A percentile compares a stretch with the other conserved stretches of the same genome.
phyloP scores from a whole-genome alignment of 345 rosid species.

The Lepidium aucheri region DNA sequence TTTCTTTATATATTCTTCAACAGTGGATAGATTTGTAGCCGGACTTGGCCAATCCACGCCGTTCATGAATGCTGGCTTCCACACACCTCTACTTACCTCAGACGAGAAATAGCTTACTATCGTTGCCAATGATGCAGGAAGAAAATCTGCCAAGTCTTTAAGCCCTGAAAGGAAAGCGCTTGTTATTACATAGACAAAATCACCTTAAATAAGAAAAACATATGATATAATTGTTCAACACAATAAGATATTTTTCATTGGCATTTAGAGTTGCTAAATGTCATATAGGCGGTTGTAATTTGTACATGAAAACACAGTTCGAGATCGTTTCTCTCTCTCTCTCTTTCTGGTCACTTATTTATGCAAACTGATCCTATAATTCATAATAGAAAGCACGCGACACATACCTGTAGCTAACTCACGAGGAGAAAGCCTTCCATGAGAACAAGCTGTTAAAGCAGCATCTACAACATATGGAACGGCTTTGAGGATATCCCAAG shows the following conservation, averaged over 20 bases:
- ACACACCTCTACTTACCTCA: slow-evolving; percentile 87
- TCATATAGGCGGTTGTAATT: background rate
- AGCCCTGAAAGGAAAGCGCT: slow-evolving; percentile 47
- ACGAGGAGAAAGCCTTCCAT: slow-evolving; percentile 93
- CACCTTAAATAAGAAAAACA: background rate
- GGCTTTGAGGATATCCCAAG: slow-evolving; percentile 97
- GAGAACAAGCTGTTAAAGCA: slow-evolving; percentile 87
- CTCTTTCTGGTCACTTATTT: background rate
- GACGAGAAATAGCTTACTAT: slow-evolving; percentile 95
- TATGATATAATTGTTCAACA: background rate
- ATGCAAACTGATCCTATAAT: background rate
- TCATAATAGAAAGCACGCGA: slow-evolving; percentile 5
- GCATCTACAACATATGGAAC: slow-evolving; percentile 91
- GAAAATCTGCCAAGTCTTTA: slow-evolving; percentile 91
- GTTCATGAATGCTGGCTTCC: slow-evolving; percentile 95
- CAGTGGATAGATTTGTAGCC: slow-evolving; percentile 75
- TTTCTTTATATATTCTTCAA: slow-evolving; percentile 83
- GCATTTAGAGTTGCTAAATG: background rate
- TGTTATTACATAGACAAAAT: background rate
- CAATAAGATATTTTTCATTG: background rate
- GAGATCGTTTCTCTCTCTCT: background rate
- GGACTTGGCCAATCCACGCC: slow-evolving; percentile 99
- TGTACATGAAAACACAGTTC: background rate
- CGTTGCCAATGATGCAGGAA: slow-evolving; percentile 85
- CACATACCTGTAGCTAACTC: slow-evolving; percentile 91